These are phyloP conservation scores for Thelonectria discophora DNA, from an alignment of 2,329 filamentous ascomycete genomes.

Conservation along the genomic window DNA sequence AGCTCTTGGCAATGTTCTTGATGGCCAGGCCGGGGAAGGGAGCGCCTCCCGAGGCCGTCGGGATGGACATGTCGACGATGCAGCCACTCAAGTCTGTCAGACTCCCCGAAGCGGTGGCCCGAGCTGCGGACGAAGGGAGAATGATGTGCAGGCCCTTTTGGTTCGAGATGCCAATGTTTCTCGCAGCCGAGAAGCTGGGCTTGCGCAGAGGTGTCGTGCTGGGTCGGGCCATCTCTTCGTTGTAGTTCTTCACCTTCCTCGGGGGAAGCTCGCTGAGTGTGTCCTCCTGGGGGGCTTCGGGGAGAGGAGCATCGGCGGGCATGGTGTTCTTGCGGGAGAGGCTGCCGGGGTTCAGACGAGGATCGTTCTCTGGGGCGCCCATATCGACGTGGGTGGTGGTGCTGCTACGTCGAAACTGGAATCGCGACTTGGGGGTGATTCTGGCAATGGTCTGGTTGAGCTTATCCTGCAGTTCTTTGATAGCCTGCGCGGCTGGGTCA, in stretches of 20 bases:
- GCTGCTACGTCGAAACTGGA: slow-evolving; percentile 72
- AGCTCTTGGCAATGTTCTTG: slow-evolving; percentile 72
- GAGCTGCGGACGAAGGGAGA: slow-evolving; percentile 74
- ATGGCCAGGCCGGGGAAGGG: slow-evolving; percentile 76
- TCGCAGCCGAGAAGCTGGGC: slow-evolving; percentile 70
- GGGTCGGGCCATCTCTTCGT: slow-evolving; percentile 60
- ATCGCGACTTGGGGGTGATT: slow-evolving; percentile 79
- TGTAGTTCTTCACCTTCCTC: slow-evolving; percentile 63
- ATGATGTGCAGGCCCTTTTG: slow-evolving; percentile 78
- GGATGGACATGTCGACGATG: slow-evolving; percentile 81
- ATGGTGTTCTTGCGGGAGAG: slow-evolving; percentile 42
- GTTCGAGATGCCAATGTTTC: slow-evolving; percentile 70
- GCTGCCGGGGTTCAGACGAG: slow-evolving; percentile 52
- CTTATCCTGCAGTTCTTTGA: slow-evolving; percentile 83
- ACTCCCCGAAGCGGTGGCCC: slow-evolving; percentile 77
- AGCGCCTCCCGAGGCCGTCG: slow-evolving; percentile 58
- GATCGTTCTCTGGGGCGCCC: slow-evolving; percentile 54
- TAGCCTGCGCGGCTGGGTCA: slow-evolving; percentile 60
- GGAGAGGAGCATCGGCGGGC: slow-evolving; percentile 14
- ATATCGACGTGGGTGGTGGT: slow-evolving; percentile 51
- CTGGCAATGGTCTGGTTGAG: slow-evolving; percentile 74
- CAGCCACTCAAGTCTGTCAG: slow-evolving; percentile 75
- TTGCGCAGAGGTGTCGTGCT: slow-evolving; percentile 58
- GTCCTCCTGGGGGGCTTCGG: slow-evolving; percentile 44
- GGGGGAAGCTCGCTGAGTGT: slow-evolving; percentile 49